Evolutionary conservation across 345 rosid species (phyloP).

Genomic region (Moricandia moricandioides): DNA sequence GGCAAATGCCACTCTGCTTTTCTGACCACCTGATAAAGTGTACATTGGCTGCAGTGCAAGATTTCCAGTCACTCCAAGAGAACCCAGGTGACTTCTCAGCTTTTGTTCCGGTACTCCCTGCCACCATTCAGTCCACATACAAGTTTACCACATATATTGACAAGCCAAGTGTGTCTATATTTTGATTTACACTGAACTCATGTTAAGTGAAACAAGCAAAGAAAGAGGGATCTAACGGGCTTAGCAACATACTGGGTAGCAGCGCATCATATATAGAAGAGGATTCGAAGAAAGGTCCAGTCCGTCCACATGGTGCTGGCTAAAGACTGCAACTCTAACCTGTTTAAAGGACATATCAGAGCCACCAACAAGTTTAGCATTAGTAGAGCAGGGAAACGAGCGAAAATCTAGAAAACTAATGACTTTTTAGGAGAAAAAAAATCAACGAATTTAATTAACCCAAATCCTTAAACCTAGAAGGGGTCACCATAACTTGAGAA

Average conservation of each 20-base stretch:
- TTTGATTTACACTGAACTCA: constrained; percentile 1
- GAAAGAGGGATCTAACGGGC: not conserved
- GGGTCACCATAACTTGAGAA: not conserved
- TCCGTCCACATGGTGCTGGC: constrained; percentile 99
- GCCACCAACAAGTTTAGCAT: not conserved
- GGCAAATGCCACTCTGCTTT: constrained; percentile 98
- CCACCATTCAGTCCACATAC: constrained; percentile 23
- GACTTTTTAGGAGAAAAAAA: not conserved
- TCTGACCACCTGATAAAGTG: constrained; percentile 98
- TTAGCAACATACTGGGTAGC: constrained; percentile 74
- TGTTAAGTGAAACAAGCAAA: not conserved
- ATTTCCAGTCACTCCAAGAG: constrained; percentile 96
- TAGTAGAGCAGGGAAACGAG: not conserved
- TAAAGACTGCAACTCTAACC: constrained; percentile 98
- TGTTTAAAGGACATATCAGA: constrained; percentile 35
- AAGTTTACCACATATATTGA: constrained; percentile 1
- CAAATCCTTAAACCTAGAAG: not conserved
- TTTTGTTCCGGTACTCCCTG: constrained; percentile 98
- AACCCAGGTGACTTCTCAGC: constrained; percentile 90
- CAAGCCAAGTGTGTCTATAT: not conserved
- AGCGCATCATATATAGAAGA: constrained; percentile 97
- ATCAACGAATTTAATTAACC: not conserved
- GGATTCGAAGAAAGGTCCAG: constrained; percentile 94
- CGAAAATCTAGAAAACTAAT: not conserved
- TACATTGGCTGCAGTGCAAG: constrained; percentile 99